Conservation (phyloP, 371 early-diverging fungal genomes). For the Haplosporangium sp. region DNA sequence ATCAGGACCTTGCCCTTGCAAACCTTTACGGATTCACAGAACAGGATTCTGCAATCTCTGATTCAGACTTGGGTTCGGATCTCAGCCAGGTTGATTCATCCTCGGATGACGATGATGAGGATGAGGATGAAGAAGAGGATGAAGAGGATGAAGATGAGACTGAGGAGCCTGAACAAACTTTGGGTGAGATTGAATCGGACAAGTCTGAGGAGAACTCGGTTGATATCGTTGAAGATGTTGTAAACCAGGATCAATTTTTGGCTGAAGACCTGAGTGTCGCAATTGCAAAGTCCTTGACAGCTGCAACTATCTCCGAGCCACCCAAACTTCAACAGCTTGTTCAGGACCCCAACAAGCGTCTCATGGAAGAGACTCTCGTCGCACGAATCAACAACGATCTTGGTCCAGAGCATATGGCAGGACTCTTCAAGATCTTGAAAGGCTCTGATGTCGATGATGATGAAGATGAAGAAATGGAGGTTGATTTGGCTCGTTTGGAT, state of each 20-base stretch:
- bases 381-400: constrained; percentile 50
- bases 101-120: constrained; percentile 25
- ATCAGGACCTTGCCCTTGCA: constrained; percentile 47
- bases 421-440: constrained; percentile 48
- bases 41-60: constrained; percentile 8
- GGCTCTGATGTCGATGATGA: constrained; percentile 21
- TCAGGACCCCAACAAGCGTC: constrained; percentile 41
- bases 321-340: background rate
- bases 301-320: background rate
- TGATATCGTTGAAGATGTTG: background rate
- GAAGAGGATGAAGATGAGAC: constrained; percentile 8
- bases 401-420: constrained; percentile 48
- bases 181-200: background rate
- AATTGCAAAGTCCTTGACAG: background rate
- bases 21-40: constrained; percentile 51
- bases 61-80: constrained; percentile 25
- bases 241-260: constrained; percentile 4
- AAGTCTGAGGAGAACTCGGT: constrained; percentile 7
- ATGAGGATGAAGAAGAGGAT: constrained; percentile 12
- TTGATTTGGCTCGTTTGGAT: constrained; percentile 42
- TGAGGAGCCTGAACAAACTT: background rate
- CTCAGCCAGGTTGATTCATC: constrained; percentile 18
- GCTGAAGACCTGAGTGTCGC: constrained; percentile 15
- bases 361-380: constrained; percentile 49
- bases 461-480: constrained; percentile 50